Base-by-base conservation (phyloP, 2,329 filamentous ascomycete genomes). In the Calcarisporium arbuscula region DNA sequence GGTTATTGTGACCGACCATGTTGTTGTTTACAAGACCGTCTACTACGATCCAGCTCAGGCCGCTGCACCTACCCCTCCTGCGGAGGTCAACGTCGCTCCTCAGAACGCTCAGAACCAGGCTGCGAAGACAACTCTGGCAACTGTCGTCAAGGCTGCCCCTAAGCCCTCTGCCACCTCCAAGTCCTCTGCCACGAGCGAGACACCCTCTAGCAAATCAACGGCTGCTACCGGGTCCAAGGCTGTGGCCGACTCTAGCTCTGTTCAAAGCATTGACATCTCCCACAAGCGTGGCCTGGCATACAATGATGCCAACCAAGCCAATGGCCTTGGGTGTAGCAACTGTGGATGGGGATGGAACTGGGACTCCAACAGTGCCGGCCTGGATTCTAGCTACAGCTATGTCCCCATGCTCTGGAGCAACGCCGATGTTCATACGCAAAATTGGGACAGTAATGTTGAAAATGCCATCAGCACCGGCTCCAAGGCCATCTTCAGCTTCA, bases 291-390 rank as follows among this genome's bases (percentile, higher is more conserved):
- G 82, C 58, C 58, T 85, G 32, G 74, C 74, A 32, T 86, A 80
- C 72, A 84, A 85, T 58, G 62, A 74, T 20, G 67, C 67, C 36
- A 47, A 45, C 19, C 62, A 81, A 22, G 68, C 72, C 53, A 58
- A 64, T 35, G 48, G 58, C 43, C 79, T 85, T 54, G 56, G 58
- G 41, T 61, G 57, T 45, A 52, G 70, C 39, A 44, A 47, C 36
- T 67, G 74, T 50, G 58, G 60, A 26, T 85, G 80, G 76, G 70
- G 61, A 30, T 83, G 82, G 69, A 84, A 84, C 72, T 86, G 82
- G 82, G 77, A 61, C 28, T 67, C 68, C 30, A 43, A 43, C 9
- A 48, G 64, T 30, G 56, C 61, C 39, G 61, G 62, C 25, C 61
- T 69, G 8, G 52, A 67, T 34, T 53, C 56, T 15, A 52, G 51